Evolutionary conservation across 805 yeast genomes (phyloP), one percentile per base, ranked within the genome.

Genomic region (Schizosaccharomyces osmophilus): DNA sequence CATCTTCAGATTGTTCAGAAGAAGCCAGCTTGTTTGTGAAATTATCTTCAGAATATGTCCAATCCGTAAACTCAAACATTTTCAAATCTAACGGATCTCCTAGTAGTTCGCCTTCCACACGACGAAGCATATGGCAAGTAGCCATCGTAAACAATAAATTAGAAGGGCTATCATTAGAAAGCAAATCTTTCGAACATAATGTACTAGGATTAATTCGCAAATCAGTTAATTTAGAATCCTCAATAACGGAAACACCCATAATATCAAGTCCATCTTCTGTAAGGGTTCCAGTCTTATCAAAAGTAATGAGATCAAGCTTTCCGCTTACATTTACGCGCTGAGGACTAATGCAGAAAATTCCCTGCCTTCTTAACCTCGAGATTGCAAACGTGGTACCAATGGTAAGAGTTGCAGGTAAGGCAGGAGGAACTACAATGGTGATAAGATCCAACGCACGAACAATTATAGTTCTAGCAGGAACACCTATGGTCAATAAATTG

Each of bases 391-490:
- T 87, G 0, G 97, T 89, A 22, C 98, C 99, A 63, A 93, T 90
- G 0, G 98, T 88, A 64, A 93, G 74, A 0, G 99, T 93, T 0
- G 98, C 98, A 0, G 99, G 99, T 57, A 93, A 76, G 0, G 98
- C 98, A 0, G 99, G 99, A 0, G 99, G 99, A 1, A 93, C 96
- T 5, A 93, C 98, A 69, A 93, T 88, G 0, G 99, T 93, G 62
- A 93, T 84, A 61, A 93, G 80, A 73, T 93, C 99, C 62, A 93
- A 74, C 0, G 97, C 97, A 66, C 99, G 79, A 62, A 93, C 74
- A 5, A 89, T 76, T 75, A 93, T 90, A 45, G 84, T 72, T 59
- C 76, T 76, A 64, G 78, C 78, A 4, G 84, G 43, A 5, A 48
- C 43, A 0, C 94, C 93, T 64, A 93, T 72, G 66, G 80, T 75